A percentile compares a stretch with the other conserved stretches of the same genome.
phyloP scores from a whole-genome alignment of 108 stramenopile genomes.

The Skeletonema tropicum region DNA sequence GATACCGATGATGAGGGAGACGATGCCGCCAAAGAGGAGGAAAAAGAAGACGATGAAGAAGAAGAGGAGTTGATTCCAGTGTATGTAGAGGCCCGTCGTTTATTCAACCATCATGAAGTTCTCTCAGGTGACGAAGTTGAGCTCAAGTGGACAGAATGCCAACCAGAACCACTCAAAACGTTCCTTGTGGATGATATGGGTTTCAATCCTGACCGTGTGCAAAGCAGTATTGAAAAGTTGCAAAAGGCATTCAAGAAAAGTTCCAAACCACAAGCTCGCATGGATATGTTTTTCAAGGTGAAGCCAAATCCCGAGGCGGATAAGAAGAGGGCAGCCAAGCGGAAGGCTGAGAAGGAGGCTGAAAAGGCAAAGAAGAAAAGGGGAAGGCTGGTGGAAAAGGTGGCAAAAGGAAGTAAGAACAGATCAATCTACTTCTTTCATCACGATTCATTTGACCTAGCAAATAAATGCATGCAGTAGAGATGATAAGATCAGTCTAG shows the following conservation, averaged over 20 bases:
- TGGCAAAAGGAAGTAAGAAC: constrained; percentile 30
- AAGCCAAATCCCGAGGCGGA: constrained; percentile 56
- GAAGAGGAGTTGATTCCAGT: constrained; percentile 65
- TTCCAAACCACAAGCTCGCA: constrained; percentile 82
- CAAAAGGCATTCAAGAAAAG: constrained; percentile 82
- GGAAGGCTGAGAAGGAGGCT: constrained; percentile 51
- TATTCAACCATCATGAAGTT: constrained; percentile 91
- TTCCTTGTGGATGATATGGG: constrained; percentile 94
- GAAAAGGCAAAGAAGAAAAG: constrained; percentile 57
- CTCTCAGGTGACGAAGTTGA: constrained; percentile 53
- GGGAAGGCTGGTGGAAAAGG: constrained; percentile 30
- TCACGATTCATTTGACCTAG: constrained; percentile 1
- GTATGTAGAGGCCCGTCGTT: constrained; percentile 80
- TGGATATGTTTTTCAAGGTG: constrained; percentile 92
- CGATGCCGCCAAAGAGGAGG: constrained; percentile 23
- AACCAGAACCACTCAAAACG: constrained; percentile 73
- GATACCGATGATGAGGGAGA: constrained; percentile 50
- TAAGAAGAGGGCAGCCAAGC: constrained; percentile 50
- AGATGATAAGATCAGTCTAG: background rate
- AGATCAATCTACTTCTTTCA: background rate
- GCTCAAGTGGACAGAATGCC: constrained; percentile 85
- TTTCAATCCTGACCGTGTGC: constrained; percentile 93
- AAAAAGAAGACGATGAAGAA: constrained; percentile 39
- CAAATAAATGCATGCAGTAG: background rate
- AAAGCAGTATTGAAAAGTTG: constrained; percentile 85